These are phyloP conservation scores for Teunomyces aglyptinius DNA, from an alignment of 805 yeast species.

Conservation along the genomic window DNA sequence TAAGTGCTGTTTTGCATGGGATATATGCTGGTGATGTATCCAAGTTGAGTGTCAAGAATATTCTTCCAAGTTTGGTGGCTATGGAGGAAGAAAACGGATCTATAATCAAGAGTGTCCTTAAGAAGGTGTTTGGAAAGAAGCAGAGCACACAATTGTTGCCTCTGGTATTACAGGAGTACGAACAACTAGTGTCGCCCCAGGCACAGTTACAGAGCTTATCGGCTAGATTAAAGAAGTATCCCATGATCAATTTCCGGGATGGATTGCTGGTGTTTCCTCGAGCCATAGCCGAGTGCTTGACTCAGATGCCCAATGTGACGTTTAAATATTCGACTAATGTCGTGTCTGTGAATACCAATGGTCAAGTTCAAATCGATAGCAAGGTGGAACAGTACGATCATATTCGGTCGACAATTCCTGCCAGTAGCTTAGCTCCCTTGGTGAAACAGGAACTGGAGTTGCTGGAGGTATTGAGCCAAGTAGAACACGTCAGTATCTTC, in stretches of 20 bases:
- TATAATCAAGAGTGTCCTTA: constrained; percentile 44
- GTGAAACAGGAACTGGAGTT: constrained; percentile 19
- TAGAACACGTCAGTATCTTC: constrained; percentile 50
- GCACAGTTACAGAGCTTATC: constrained; percentile 39
- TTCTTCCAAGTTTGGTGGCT: constrained; percentile 54
- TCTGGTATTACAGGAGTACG: constrained; percentile 34
- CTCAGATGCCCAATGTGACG: constrained; percentile 38
- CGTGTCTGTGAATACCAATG: constrained; percentile 16
- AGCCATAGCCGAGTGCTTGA: constrained; percentile 38
- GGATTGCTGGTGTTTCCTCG: constrained; percentile 59
- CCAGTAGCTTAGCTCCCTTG: constrained; percentile 38
- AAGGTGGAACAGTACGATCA: constrained; percentile 42
- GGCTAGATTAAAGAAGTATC: constrained; percentile 46
- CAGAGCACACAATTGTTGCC: not conserved
- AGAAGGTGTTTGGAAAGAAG: constrained; percentile 21
- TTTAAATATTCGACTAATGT: constrained; percentile 32
- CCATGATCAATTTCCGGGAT: constrained; percentile 56
- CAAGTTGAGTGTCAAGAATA: constrained; percentile 61
- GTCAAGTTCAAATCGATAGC: constrained; percentile 7
- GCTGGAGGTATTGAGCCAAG: constrained; percentile 15
- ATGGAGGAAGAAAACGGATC: constrained; percentile 64
- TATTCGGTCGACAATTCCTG: constrained; percentile 58
- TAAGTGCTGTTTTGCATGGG: constrained; percentile 86
- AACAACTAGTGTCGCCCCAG: constrained; percentile 35
- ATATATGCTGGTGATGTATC: constrained; percentile 76